These are phyloP conservation scores for Trypanosoma congolense DNA, from an alignment of 208 protist genomes.

Conservation along the genomic window DNA sequence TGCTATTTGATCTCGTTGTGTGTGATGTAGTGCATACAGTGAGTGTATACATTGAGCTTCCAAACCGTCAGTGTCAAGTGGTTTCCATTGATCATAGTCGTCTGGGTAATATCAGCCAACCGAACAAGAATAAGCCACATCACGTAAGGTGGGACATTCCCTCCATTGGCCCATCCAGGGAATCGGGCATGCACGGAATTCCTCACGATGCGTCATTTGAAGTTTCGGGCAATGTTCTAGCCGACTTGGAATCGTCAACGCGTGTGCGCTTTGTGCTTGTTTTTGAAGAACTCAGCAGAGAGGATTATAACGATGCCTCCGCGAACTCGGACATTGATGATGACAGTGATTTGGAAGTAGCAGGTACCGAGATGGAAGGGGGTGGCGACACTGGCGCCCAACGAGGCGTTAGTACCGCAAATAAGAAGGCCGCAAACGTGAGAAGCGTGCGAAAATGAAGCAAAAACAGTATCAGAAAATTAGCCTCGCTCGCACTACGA, in stretches of 20 bases:
- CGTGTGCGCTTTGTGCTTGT: constrained; percentile 17
- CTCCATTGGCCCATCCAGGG: constrained; percentile 18
- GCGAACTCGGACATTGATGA: constrained; percentile 10
- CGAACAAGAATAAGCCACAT: constrained; percentile 28
- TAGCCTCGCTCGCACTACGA: constrained; percentile 5
- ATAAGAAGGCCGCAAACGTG: not conserved
- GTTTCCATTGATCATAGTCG: constrained; percentile 37
- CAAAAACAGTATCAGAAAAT: constrained; percentile 4
- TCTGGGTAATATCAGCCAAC: constrained; percentile 28
- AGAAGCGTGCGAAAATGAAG: constrained; percentile 13
- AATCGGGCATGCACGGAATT: not conserved
- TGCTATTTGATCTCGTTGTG: constrained; percentile 35
- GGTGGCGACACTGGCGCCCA: not conserved
- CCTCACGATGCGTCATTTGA: not conserved
- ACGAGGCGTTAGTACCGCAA: not conserved
- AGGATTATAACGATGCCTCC: constrained; percentile 20
- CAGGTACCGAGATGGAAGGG: too few species aligned
- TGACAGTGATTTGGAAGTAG: too few species aligned
- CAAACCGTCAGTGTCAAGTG: constrained; percentile 48
- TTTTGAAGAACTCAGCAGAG: constrained; percentile 21
- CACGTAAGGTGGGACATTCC: constrained; percentile 56
- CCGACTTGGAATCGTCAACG: constrained; percentile 6
- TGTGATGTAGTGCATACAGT: constrained; percentile 26
- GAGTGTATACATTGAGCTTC: constrained; percentile 45
- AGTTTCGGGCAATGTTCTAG: constrained; percentile 2